Conservation (phyloP, 2,329 filamentous ascomycete genomes). For the Colletotrichum falcatum region DNA sequence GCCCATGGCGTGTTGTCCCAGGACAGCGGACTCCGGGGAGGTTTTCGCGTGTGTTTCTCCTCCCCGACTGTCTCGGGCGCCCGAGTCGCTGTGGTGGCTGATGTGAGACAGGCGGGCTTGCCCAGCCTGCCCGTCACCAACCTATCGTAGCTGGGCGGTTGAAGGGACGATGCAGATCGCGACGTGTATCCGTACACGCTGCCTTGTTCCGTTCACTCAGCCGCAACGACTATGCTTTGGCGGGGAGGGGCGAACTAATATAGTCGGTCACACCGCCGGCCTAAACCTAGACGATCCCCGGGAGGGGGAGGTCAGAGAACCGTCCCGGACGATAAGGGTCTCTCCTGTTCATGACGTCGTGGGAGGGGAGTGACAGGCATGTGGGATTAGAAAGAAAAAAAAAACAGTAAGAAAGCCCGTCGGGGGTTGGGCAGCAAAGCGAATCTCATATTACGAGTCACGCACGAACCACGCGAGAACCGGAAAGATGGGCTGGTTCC, state of each 20-base stretch:
- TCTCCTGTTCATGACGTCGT: conserved; percentile 24
- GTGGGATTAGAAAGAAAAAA: neutral
- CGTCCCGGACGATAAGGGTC: conserved; percentile 7
- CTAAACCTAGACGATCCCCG: neutral
- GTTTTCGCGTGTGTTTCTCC: too few species aligned
- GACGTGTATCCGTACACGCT: neutral
- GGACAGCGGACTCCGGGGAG: neutral
- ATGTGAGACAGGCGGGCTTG: neutral
- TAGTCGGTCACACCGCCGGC: too few species aligned
- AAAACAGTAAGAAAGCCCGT: neutral
- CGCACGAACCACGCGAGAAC: neutral
- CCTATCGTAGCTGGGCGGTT: neutral
- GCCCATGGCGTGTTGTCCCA: too few species aligned
- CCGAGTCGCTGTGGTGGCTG: neutral
- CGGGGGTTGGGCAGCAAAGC: too few species aligned
- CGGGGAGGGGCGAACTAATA: neutral
- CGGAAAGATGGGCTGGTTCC: neutral
- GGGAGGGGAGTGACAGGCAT: neutral
- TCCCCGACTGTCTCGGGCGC: too few species aligned
- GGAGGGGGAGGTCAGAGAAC: neutral
- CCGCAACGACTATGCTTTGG: neutral
- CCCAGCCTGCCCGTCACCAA: too few species aligned
- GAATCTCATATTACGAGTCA: neutral
- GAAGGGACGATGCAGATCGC: too few species aligned
- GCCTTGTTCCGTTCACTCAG: neutral